Conservation (phyloP, 768 basidiomycete species). For the Pleurotus cornucopiae region DNA sequence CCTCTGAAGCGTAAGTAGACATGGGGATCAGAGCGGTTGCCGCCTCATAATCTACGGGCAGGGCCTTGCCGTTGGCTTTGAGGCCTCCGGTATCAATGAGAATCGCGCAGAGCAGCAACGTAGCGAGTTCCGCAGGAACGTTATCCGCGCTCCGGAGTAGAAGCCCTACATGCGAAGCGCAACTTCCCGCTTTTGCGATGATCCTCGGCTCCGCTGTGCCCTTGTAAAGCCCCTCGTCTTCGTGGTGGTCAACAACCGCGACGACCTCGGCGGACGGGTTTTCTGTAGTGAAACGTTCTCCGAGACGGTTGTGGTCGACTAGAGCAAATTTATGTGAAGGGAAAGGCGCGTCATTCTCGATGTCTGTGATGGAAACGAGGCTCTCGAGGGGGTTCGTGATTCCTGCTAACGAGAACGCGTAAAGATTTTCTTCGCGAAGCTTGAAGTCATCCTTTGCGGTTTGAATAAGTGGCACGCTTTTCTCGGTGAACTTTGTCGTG, state of each 20-base stretch:
- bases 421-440: constrained; percentile 84
- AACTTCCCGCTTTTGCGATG: constrained; percentile 72
- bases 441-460: constrained; percentile 62
- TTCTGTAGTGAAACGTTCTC: constrained; percentile 32
- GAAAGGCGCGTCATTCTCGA: constrained; percentile 42
- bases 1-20: constrained; percentile 37
- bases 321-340: constrained; percentile 66
- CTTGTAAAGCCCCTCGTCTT: constrained; percentile 70
- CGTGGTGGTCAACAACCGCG: constrained; percentile 88
- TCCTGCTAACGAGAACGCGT: constrained; percentile 63
- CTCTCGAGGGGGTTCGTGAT: constrained; percentile 45
- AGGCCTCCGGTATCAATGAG: constrained; percentile 86
- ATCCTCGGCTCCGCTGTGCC: constrained; percentile 62
- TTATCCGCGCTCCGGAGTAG: constrained; percentile 14
- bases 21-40: constrained; percentile 60
- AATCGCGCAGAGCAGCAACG: constrained; percentile 76
- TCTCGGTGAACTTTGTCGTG: constrained; percentile 40
- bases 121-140: constrained; percentile 63
- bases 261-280: constrained; percentile 51
- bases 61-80: constrained; percentile 74
- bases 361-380: constrained; percentile 66
- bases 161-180: constrained; percentile 55
- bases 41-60: constrained; percentile 57
- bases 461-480: constrained; percentile 69
- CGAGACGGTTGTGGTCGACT: constrained; percentile 87